A percentile compares a stretch with the other conserved stretches of the same genome.
phyloP scores from a whole-genome alignment of 306 rosid species.

The Oxytropis ochrocephala region DNA sequence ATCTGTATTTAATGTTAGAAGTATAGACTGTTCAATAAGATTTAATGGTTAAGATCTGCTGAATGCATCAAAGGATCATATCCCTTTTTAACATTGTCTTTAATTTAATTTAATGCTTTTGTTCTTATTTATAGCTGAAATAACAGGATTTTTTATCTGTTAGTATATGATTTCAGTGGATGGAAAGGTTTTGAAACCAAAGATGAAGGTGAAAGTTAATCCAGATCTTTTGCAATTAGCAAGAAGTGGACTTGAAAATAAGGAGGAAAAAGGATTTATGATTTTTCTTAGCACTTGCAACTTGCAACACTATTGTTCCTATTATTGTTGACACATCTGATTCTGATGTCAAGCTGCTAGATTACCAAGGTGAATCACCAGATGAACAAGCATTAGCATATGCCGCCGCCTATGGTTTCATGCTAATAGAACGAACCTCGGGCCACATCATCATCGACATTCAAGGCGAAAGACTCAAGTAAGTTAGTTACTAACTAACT shows the following conservation, averaged over 20 bases:
- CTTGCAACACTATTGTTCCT: slow-evolving; percentile 98
- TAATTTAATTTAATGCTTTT: neutral
- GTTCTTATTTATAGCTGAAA: neutral
- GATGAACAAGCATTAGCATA: slow-evolving; percentile 94
- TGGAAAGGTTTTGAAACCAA: slow-evolving; percentile 62
- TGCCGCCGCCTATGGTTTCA: slow-evolving; percentile 92
- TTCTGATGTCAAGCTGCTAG: slow-evolving; percentile 61
- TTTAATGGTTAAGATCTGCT: no score
- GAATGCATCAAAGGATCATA: slow-evolving; percentile 89
- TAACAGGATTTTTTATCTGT: slow-evolving; percentile 37
- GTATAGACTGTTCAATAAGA: no score
- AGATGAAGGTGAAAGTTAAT: slow-evolving; percentile 70
- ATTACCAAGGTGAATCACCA: slow-evolving; percentile 99
- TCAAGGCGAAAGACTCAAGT: slow-evolving; percentile 73
- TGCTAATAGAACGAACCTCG: slow-evolving; percentile 84
- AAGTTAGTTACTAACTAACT: slow-evolving; percentile 18
- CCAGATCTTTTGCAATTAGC: slow-evolving; percentile 52
- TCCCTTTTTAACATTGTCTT: neutral
- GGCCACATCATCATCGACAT: slow-evolving; percentile 79
- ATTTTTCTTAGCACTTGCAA: slow-evolving; percentile 90
- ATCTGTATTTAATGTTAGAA: no score
- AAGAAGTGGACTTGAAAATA: slow-evolving; percentile 35
- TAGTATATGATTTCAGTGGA: slow-evolving; percentile 45
- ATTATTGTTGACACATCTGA: slow-evolving; percentile 63
- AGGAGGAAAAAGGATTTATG: slow-evolving; percentile 43